Evolutionary conservation across 2,329 filamentous ascomycete genomes (phyloP).

Genomic region (Fusarium sp.): DNA sequence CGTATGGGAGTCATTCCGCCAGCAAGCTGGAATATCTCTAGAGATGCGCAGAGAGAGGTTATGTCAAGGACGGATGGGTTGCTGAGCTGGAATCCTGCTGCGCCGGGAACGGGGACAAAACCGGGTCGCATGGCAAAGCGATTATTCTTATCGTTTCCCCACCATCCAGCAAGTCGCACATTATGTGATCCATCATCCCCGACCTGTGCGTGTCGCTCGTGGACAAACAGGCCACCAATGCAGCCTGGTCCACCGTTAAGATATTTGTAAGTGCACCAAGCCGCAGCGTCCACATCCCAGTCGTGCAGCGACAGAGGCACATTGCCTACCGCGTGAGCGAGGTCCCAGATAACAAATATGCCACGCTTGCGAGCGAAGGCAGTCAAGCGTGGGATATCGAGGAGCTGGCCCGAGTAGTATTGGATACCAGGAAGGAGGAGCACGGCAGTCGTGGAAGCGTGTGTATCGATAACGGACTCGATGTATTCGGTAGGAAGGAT

Average conservation of each 20-base stretch:
- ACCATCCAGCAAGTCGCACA: slow-evolving; percentile 82
- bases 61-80: slow-evolving; percentile 81
- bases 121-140: slow-evolving; percentile 83
- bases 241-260: slow-evolving; percentile 84
- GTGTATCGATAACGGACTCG: slow-evolving; percentile 77
- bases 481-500: slow-evolving; percentile 77
- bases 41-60: slow-evolving; percentile 76
- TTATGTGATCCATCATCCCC: slow-evolving; percentile 61
- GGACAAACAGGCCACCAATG: slow-evolving; percentile 83
- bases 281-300: slow-evolving; percentile 88
- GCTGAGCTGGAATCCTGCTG: slow-evolving; percentile 81
- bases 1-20: slow-evolving; percentile 72
- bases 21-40: slow-evolving; percentile 68
- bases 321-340: slow-evolving; percentile 85
- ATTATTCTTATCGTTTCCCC: slow-evolving; percentile 78
- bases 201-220: slow-evolving; percentile 75
- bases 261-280: slow-evolving; percentile 93
- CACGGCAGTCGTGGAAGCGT: slow-evolving; percentile 77
- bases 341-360: slow-evolving; percentile 83
- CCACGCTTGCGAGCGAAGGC: slow-evolving; percentile 76
- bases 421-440: slow-evolving; percentile 85
- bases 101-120: slow-evolving; percentile 80
- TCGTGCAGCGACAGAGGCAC: slow-evolving; percentile 80
- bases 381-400: slow-evolving; percentile 83
- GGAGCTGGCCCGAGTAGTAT: slow-evolving; percentile 87